Conservation (phyloP, 345 rosid species). For the Mercurialis annua region DNA sequence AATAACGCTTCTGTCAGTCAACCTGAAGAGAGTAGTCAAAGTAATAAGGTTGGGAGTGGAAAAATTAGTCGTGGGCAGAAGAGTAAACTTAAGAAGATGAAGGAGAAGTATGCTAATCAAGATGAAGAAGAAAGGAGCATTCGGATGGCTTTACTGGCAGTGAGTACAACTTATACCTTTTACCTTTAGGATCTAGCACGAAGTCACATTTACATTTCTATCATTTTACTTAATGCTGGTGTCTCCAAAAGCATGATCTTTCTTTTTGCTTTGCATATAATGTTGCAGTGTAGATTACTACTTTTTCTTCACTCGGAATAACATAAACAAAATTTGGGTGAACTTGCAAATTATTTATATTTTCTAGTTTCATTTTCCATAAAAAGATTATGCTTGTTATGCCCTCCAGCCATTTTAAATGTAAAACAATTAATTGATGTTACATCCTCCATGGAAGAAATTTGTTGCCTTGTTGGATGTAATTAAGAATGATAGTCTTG, state of each 20-base stretch:
- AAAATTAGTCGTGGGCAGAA: conserved; percentile 84
- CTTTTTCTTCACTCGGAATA: not conserved
- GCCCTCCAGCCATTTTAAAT: not conserved
- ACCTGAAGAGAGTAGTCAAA: conserved; percentile 37
- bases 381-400: not conserved
- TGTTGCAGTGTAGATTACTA: no score
- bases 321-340: not conserved
- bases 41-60: conserved; percentile 50
- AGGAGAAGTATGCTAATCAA: conserved; percentile 95
- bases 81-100: conserved; percentile 90
- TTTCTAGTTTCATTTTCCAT: not conserved
- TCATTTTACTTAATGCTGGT: no score
- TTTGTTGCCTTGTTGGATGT: not conserved
- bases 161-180: conserved; percentile 40
- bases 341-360: not conserved
- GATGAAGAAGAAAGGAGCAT: conserved; percentile 91
- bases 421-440: not conserved
- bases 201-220: not conserved
- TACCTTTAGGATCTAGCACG: not conserved
- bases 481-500: not conserved
- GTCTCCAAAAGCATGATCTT: not conserved
- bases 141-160: conserved; percentile 85
- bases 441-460: not conserved
- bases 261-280: not conserved
- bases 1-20: conserved; percentile 34